phyloP scores from a whole-genome alignment of 225 moss, liverwort and hornwort genomes.

The Pleurozium schreberi region DNA sequence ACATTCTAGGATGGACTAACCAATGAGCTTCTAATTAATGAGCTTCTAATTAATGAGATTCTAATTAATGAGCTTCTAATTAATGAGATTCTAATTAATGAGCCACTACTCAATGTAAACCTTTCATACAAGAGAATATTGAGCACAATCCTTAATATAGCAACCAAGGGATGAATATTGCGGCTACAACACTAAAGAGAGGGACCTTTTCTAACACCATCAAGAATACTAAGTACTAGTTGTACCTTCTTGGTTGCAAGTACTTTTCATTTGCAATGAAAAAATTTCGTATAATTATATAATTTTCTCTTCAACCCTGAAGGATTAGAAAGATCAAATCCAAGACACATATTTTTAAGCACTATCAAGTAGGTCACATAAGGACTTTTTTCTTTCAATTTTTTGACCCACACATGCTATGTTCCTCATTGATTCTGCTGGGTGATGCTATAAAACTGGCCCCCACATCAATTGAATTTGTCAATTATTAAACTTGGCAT shows the following conservation, averaged over 20 bases:
- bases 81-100: not conserved
- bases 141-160: not conserved
- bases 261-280: not conserved
- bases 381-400: rapidly evolving
- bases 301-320: not conserved
- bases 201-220: not conserved
- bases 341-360: not conserved
- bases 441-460: no score
- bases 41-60: not conserved
- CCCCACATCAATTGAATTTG: not conserved
- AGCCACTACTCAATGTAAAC: not conserved
- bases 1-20: not conserved
- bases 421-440: not conserved
- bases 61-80: not conserved
- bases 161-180: not conserved
- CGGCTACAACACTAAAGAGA: no score
- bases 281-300: not conserved
- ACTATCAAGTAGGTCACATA: not conserved
- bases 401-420: no score
- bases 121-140: no score
- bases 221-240: not conserved
- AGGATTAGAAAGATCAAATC: not conserved
- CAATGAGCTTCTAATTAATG: not conserved
- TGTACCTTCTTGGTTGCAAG: not conserved
- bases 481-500: not conserved